Percentiles rank a stretch among this genome's conserved stretches.
phyloP scores from a whole-genome alignment of 2,329 filamentous ascomycete species.

The Pyricularia sp. region DNA sequence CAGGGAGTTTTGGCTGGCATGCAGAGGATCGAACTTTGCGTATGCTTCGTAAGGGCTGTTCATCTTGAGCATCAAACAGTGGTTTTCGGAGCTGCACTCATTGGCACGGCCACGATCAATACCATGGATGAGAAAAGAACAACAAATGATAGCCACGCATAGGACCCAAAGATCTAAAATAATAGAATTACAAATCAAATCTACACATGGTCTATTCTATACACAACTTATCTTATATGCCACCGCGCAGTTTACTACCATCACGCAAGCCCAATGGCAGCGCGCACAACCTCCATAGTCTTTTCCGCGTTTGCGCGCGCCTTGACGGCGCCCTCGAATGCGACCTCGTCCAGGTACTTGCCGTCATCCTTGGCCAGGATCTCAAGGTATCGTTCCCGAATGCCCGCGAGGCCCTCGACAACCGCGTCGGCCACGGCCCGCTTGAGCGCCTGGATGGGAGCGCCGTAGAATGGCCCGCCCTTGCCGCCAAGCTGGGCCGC shows the following conservation, averaged over 20 bases:
- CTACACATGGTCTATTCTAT: not conserved
- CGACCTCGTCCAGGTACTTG: slow-evolving; percentile 35
- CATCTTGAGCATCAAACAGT: not conserved
- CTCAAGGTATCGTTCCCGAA: slow-evolving; percentile 43
- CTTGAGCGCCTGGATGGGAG: slow-evolving; percentile 49
- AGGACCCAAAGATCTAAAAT: not conserved
- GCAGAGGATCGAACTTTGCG: slow-evolving; percentile 46
- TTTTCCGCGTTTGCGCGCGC: slow-evolving; percentile 48
- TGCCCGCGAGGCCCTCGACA: slow-evolving; percentile 33
- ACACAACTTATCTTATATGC: not conserved
- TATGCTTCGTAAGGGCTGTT: slow-evolving; percentile 36
- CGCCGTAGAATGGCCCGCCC: slow-evolving; percentile 16
- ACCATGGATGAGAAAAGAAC: not conserved
- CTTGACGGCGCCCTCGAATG: slow-evolving; percentile 41
- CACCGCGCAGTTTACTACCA: not conserved
- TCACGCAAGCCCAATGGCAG: slow-evolving; percentile 35
- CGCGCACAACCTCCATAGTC: slow-evolving; percentile 40
- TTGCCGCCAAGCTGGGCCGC: slow-evolving; percentile 24
- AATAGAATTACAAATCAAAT: not conserved
- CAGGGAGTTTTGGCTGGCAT: slow-evolving; percentile 60
- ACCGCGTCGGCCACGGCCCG: slow-evolving; percentile 47
- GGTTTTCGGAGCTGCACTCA: not conserved
- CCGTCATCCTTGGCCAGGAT: slow-evolving; percentile 25
- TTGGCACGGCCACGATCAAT: not conserved
- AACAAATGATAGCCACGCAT: not conserved